phyloP scores from a whole-genome alignment of 352 stramenopile genomes.

The Pythium apleroticum region DNA sequence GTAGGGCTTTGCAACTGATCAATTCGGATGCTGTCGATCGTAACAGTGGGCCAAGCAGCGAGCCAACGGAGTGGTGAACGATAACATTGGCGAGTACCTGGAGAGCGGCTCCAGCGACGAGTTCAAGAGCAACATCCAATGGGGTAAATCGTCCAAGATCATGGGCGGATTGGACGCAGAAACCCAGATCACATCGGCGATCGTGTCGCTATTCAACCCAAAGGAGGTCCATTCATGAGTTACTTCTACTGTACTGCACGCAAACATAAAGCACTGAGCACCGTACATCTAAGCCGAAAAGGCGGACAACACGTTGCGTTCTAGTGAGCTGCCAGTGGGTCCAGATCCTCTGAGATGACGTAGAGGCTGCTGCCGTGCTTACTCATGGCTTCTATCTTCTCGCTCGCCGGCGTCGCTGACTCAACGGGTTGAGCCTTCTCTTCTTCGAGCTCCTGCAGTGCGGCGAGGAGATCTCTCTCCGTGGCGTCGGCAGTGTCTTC shows the following conservation, averaged over 20 bases:
- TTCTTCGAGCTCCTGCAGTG: slow-evolving; percentile 2
- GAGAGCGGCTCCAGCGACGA: background rate
- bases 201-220: slow-evolving; percentile 55
- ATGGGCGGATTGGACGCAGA: slow-evolving; percentile 49
- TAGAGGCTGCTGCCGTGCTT: background rate
- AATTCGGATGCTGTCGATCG: background rate
- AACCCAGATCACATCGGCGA: slow-evolving; percentile 55
- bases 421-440: background rate
- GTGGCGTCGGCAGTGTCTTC: background rate
- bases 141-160: slow-evolving; percentile 55
- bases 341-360: slow-evolving; percentile 11
- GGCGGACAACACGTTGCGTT: background rate
- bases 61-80: slow-evolving; percentile 39
- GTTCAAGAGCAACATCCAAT: slow-evolving; percentile 52
- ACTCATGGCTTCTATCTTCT: background rate
- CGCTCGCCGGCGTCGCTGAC: background rate
- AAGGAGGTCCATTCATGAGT: slow-evolving; percentile 18
- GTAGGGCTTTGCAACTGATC: background rate
- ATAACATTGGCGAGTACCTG: slow-evolving; percentile 10
- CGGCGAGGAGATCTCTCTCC: background rate
- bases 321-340: background rate
- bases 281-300: background rate
- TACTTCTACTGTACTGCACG: slow-evolving; percentile 4
- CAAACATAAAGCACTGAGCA: background rate
- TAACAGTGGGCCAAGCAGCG: slow-evolving; percentile 52